These are phyloP conservation scores for Pinus taeda DNA, from an alignment of 75 land plant genomes.

Conservation along the genomic window DNA sequence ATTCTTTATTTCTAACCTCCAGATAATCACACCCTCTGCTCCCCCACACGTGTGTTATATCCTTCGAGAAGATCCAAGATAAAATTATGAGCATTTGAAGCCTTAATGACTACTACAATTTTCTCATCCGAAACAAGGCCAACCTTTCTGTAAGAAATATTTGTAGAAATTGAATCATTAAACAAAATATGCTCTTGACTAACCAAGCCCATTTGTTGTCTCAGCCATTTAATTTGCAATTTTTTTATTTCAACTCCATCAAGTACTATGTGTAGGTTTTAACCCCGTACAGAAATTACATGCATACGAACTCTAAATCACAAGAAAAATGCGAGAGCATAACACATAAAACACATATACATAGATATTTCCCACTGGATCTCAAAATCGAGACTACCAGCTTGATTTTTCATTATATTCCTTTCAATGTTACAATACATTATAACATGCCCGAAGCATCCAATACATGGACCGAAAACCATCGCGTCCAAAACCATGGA, in stretches of 20 bases:
- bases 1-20: slow-evolving; percentile 85
- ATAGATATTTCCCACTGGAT: too few relatives aligned
- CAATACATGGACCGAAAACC: too few relatives aligned
- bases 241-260: slow-evolving; percentile 47
- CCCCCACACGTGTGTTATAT: slow-evolving; percentile 64
- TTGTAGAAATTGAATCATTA: slow-evolving; percentile 38
- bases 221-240: slow-evolving; percentile 48
- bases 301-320: too few relatives aligned
- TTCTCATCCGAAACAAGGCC: slow-evolving; percentile 38
- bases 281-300: too few relatives aligned
- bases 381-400: too few relatives aligned
- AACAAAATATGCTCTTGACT: slow-evolving; percentile 63
- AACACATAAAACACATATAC: too few relatives aligned
- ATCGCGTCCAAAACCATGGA: too few relatives aligned
- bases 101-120: slow-evolving; percentile 42
- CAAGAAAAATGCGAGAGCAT: too few relatives aligned
- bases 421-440: too few relatives aligned
- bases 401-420: too few relatives aligned
- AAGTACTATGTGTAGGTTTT: too few relatives aligned
- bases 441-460: too few relatives aligned
- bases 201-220: slow-evolving; percentile 63
- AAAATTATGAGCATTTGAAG: slow-evolving; percentile 59
- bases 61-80: slow-evolving; percentile 43
- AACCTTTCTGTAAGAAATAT: slow-evolving; percentile 56
- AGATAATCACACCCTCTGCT: slow-evolving; percentile 70